Conservation (phyloP, 2,329 filamentous ascomycete species). For the Sporothrix luriei region DNA sequence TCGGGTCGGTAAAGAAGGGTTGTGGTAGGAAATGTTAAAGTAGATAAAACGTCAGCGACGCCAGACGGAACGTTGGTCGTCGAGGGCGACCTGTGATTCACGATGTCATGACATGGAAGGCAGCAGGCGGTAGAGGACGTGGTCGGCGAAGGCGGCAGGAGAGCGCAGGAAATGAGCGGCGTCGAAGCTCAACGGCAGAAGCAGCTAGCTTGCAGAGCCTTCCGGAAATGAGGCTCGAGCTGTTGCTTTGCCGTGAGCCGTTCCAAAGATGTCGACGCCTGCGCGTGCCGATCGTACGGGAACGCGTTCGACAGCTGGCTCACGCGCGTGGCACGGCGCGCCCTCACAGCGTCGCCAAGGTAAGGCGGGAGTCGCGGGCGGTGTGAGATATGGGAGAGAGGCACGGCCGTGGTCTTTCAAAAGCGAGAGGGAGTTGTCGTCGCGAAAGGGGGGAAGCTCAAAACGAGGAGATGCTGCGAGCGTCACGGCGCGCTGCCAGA, state of each 20-base stretch:
- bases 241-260: neutral
- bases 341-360: neutral
- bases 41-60: neutral
- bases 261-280: neutral
- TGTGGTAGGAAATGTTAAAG: neutral
- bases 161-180: neutral
- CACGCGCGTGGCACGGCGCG: neutral
- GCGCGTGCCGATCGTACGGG: neutral
- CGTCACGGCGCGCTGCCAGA: neutral
- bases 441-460: slow-evolving; percentile 12
- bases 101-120: slow-evolving; percentile 30
- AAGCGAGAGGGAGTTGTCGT: neutral
- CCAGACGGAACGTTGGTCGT: slow-evolving; percentile 28
- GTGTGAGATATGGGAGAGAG: neutral
- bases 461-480: neutral
- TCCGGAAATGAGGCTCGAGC: neutral
- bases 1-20: too few relatives aligned
- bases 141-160: neutral
- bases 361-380: neutral
- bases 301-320: neutral
- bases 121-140: neutral
- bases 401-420: neutral
- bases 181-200: neutral
- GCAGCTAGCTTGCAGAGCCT: too few relatives aligned
- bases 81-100: slow-evolving; percentile 28